Evolutionary conservation across 495 filamentous ascomycete species (phyloP), one percentile per base, ranked within the genome.

Genomic region (Penicillium riverlandense): DNA sequence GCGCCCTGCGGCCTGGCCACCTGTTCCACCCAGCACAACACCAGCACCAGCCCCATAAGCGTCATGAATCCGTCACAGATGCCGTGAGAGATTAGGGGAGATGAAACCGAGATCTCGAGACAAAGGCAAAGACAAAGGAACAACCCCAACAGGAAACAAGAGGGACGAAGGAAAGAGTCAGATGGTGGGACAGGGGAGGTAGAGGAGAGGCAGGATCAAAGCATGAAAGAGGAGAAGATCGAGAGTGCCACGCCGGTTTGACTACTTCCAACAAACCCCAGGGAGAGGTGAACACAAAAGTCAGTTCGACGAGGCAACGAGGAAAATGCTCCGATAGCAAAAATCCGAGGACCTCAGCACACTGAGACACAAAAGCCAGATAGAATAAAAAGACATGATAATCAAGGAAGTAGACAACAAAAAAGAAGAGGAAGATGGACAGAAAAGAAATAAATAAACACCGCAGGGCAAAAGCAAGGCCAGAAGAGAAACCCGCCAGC

Each of bases 81-180:
- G 55, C 53, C 51, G 54, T 57, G 51, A 52, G 47, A 55, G 47
- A 58, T 62, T 51, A 58, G 56, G 53, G 48, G 57, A 57, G 54
- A 62, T 60, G 54, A 55, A 59, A 60, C 46, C 49, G 51, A 60
- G 49, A 53, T 47, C 54, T 50, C 22, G 22, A 22, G 22, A 22
- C 22, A 22, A 22, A 22, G 22, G 22, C 22, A 22, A 22, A 22
- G 48, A 46, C 52, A 49, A 46, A 44, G 49, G 47, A 55, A 10
- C 32, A 34, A 47, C 38, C 41, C 50, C 44, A 54, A 49, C 45
- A 51, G 38, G 46, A 54, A 38, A 46, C 41, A 38, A 41, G 52
- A 15, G 8, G 34, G 31, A 43, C 31, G 15, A 35, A 55, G 28
- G 45, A 47, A 48, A 11, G 22, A 22, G 22, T 22, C 22, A 22